Evolutionary conservation across 371 early-diverging fungal species (phyloP).

Genomic region (Rhizopus stolonifer): DNA sequence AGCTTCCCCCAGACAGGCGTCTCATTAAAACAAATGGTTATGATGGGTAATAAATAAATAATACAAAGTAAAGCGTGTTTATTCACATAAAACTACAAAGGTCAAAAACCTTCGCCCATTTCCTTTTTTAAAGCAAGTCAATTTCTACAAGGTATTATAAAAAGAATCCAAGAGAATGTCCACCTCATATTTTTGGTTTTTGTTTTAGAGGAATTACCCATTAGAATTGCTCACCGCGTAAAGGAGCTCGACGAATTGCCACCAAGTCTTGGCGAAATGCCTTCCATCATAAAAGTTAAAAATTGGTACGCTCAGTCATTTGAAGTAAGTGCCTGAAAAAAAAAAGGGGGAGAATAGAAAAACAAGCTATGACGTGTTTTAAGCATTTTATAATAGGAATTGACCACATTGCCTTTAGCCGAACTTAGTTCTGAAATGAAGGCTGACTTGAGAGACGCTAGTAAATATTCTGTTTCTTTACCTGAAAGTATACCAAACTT

Average conservation of each 20-base stretch:
- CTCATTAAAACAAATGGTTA: conserved; percentile 77
- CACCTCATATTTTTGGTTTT: background rate
- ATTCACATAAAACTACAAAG: conserved; percentile 33
- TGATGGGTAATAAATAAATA: conserved; percentile 19
- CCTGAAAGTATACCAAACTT: conserved; percentile 67
- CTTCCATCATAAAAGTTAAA: conserved; percentile 88
- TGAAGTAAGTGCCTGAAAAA: conserved; percentile 57
- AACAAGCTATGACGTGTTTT: background rate
- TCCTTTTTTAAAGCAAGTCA: conserved; percentile 89
- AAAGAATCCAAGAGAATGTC: background rate
- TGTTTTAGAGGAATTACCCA: conserved; percentile 84
- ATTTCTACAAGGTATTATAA: conserved; percentile 72
- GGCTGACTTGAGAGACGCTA: conserved; percentile 21
- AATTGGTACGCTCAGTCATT: conserved; percentile 95
- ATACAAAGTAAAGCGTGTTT: background rate
- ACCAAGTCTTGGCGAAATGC: conserved; percentile 82
- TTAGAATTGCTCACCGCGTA: conserved; percentile 94
- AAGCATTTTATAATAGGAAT: too few species aligned
- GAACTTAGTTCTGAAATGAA: conserved; percentile 47
- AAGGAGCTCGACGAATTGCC: conserved; percentile 94
- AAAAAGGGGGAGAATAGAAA: background rate
- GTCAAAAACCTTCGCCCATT: conserved; percentile 77
- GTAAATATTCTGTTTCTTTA: conserved; percentile 23
- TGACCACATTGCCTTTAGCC: conserved; percentile 71
- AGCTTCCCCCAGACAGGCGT: conserved; percentile 89